Evolutionary conservation across 805 yeast genomes (phyloP), one percentile per base, ranked within the genome.

Genomic region (Millerozyma miso): DNA sequence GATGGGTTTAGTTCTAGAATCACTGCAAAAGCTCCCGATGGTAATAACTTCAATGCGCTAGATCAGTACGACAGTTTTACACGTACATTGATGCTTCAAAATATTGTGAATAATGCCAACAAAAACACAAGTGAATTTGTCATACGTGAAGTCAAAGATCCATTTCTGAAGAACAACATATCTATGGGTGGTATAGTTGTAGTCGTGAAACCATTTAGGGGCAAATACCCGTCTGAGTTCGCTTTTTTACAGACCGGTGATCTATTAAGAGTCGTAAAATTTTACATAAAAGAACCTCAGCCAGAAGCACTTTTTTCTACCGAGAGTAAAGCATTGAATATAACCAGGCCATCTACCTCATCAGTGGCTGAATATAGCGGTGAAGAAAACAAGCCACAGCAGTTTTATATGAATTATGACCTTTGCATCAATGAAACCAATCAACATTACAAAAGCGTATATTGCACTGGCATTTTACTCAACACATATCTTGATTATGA

Each of bases 111-210:
- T 16, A 35, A 46, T 10, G 44, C 56, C n/a, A 31, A 51, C 5
- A 49, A 49, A 20, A 32, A 37, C 16, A 33, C 37, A 10, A 44
- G 40, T 15, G 51, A 48, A 20, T 33, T 38, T 10, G 42, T 49
- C 2, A 57, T 63, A 20, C 50, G 49, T 32, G 46, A 50, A 26
- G 67, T 63, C 1, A 31, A 47, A 15, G 70, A 65, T 42, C 66
- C 68, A 3, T 63, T 45, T 38, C 62, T 59, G 57, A 50, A 50
- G 13, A 52, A 44, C 18, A 23, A 37, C 10, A 58, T 60, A 15
- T n/a, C 41, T 14, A 48, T 62, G 10, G 71, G 71, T 2, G 60
- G 60, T 0, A 54, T 63, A 15, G 69, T 63, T 2, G 67, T 63
- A 12, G 67, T 63, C 3, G 58, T 62, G 3, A 51, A 56, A 38